A percentile compares a stretch with the other conserved stretches of the same genome.
Conservation (phyloP, 768 basidiomycete species). For the Mycena crocata region DNA sequence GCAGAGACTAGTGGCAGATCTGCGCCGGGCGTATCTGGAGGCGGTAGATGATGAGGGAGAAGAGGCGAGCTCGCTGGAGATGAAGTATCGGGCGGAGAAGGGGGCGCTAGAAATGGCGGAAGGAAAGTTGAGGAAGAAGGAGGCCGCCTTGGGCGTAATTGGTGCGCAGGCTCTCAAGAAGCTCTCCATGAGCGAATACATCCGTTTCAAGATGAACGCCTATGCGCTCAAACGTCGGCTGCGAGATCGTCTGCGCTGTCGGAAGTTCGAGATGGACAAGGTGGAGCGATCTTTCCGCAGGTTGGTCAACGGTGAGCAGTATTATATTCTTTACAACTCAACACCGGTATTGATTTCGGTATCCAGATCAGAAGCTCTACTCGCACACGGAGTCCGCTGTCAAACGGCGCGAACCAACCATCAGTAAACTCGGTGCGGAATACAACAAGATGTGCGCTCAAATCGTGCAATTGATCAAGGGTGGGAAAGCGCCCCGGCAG, state of each 20-base stretch:
- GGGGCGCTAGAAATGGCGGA: background rate
- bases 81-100: background rate
- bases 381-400: background rate
- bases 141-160: background rate
- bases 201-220: background rate
- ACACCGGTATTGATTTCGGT: background rate
- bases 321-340: background rate
- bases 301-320: background rate
- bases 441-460: too few species aligned
- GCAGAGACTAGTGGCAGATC: background rate
- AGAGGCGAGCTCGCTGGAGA: background rate
- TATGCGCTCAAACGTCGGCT: constrained; percentile 15
- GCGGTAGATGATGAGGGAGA: background rate
- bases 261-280: constrained; percentile 14
- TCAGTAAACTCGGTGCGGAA: too few species aligned
- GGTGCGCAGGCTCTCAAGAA: background rate
- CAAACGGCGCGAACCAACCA: constrained; percentile 1
- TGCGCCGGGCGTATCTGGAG: background rate
- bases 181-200: background rate
- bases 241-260: background rate
- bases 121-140: background rate
- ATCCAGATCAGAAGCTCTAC: constrained; percentile 1
- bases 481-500: too few species aligned
- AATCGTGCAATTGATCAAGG: too few species aligned
- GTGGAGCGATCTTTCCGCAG: constrained; percentile 1